Evolutionary conservation across 2,329 filamentous ascomycete genomes (phyloP).

Genomic region (Corinectria fuckeliana): DNA sequence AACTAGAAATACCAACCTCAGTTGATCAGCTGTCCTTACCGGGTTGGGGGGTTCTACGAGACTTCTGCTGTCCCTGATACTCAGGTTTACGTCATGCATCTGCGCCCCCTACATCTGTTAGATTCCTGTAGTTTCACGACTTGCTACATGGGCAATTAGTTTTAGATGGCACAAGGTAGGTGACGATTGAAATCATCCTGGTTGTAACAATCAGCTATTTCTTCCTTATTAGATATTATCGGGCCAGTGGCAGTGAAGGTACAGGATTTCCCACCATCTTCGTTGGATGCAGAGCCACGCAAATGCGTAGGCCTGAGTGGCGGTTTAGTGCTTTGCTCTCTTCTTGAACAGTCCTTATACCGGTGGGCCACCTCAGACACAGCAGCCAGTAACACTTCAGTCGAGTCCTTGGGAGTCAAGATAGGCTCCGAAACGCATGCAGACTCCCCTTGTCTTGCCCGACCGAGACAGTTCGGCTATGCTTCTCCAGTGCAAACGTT

Average conservation of each 20-base stretch:
- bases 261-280: slow-evolving; percentile 16
- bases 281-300: neutral
- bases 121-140: neutral
- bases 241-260: neutral
- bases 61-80: neutral
- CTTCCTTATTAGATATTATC: slow-evolving; percentile 9
- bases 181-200: neutral
- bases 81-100: neutral
- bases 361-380: neutral
- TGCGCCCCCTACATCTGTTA: neutral
- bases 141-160: neutral
- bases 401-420: neutral
- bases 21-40: neutral
- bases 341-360: neutral
- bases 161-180: neutral
- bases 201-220: slow-evolving; percentile 7
- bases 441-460: neutral
- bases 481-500: neutral
- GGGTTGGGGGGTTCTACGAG: neutral
- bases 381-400: neutral
- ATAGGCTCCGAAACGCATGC: neutral
- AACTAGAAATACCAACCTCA: neutral
- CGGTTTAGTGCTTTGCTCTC: neutral
- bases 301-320: neutral
- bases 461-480: neutral